These are phyloP conservation scores for Clathrospora elynae DNA, from an alignment of 2,329 filamentous ascomycete species.

Conservation along the genomic window DNA sequence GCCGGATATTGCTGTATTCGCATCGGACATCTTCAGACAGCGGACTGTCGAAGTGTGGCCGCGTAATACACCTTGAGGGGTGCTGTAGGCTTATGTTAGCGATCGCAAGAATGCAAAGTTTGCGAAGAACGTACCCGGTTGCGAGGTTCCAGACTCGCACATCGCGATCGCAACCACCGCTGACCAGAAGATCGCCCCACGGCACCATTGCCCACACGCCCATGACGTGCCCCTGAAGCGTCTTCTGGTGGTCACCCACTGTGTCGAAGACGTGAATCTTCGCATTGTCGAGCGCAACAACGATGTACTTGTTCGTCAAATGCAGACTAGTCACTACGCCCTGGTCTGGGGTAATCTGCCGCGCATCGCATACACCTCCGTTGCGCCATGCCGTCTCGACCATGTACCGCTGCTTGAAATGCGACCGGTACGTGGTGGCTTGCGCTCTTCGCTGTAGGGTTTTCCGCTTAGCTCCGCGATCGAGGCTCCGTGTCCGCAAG, in stretches of 20 bases:
- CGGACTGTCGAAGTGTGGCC: conserved; percentile 96
- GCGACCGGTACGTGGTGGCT: conserved; percentile 85
- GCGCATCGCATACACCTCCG: conserved; percentile 80
- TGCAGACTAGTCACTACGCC: conserved; percentile 96
- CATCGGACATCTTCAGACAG: conserved; percentile 96
- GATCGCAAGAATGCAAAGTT: background rate
- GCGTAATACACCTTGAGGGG: conserved; percentile 66
- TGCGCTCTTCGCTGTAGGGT: conserved; percentile 57
- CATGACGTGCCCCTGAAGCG: conserved; percentile 95
- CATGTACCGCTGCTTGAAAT: conserved; percentile 97
- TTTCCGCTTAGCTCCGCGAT: conserved; percentile 53
- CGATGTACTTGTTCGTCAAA: conserved; percentile 93
- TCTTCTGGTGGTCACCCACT: conserved; percentile 84
- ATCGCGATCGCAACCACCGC: conserved; percentile 93
- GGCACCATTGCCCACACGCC: conserved; percentile 99
- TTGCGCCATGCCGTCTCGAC: conserved; percentile 97
- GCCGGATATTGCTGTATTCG: conserved; percentile 91
- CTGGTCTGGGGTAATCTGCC: conserved; percentile 93
- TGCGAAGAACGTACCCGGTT: conserved; percentile 69
- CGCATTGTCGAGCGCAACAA: conserved; percentile 95
- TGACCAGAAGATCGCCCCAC: conserved; percentile 93
- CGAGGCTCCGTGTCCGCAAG: conserved; percentile 61
- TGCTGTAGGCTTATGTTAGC: conserved; percentile 26
- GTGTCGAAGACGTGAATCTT: conserved; percentile 98
- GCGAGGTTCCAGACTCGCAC: conserved; percentile 96